Evolutionary conservation across 1,139 yeast species (phyloP).

Genomic region (Spencermartinsiella ligniputridi): DNA sequence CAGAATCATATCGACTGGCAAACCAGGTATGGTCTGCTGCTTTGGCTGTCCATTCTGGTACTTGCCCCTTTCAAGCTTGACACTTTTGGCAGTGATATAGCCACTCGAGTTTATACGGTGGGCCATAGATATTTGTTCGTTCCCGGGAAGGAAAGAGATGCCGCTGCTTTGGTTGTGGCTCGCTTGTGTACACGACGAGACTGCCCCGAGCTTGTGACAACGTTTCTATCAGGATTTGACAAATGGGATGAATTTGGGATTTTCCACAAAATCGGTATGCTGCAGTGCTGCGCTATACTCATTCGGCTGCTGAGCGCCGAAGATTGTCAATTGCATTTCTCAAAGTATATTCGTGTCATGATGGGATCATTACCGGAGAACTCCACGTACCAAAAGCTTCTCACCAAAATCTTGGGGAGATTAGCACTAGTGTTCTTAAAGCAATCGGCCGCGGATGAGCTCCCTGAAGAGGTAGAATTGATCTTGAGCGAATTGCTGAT

Average conservation of each 20-base stretch:
- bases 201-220: slow-evolving; percentile 16
- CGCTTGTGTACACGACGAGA: slow-evolving; percentile 41
- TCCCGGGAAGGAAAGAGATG: slow-evolving; percentile 48
- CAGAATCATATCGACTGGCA: slow-evolving; percentile 43
- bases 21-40: slow-evolving; percentile 51
- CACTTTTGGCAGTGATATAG: slow-evolving; percentile 37
- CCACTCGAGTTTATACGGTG: slow-evolving; percentile 36
- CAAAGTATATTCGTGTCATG: slow-evolving; percentile 2
- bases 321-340: slow-evolving; percentile 2
- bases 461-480: slow-evolving; percentile 37
- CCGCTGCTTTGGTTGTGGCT: slow-evolving; percentile 41
- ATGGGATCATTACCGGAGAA: not conserved
- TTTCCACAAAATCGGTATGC: slow-evolving; percentile 23
- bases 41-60: slow-evolving; percentile 69
- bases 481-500: slow-evolving; percentile 37
- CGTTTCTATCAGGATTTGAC: slow-evolving; percentile 14
- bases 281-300: slow-evolving; percentile 23
- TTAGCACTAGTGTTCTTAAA: slow-evolving; percentile 23
- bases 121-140: slow-evolving; percentile 36
- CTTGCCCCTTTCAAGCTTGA: slow-evolving; percentile 66
- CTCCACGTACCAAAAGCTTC: slow-evolving; percentile 18
- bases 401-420: slow-evolving; percentile 38
- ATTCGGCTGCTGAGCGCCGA: slow-evolving; percentile 7
- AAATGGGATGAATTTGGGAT: slow-evolving; percentile 5
- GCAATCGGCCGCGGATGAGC: slow-evolving; percentile 9